phyloP scores from a whole-genome alignment of 1,284 basidiomycete genomes.

The Cutaneotrichosporon dermatis region DNA sequence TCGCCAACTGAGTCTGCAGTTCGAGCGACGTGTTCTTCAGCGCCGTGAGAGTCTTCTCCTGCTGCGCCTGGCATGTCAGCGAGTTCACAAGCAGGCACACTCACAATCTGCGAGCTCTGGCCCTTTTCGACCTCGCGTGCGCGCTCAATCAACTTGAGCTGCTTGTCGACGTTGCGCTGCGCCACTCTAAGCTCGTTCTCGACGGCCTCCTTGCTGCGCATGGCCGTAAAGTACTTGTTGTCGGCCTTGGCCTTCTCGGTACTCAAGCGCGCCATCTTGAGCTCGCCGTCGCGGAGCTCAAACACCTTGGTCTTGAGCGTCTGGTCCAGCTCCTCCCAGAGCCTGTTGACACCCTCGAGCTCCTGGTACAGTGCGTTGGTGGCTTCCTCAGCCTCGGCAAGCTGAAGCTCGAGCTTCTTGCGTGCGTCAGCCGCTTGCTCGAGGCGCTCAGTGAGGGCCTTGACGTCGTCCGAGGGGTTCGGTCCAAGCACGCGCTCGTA shows the following conservation, averaged over 20 bases:
- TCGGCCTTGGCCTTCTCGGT: constrained; percentile 88
- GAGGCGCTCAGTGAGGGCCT: constrained; percentile 56
- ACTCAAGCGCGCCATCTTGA: constrained; percentile 60
- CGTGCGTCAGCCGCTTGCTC: constrained; percentile 62
- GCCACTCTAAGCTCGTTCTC: constrained; percentile 71
- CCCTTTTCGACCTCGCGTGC: constrained; percentile 63
- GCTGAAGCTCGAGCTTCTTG: constrained; percentile 53
- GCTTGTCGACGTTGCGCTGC: constrained; percentile 66
- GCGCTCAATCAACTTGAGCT: constrained; percentile 68
- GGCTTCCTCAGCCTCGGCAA: constrained; percentile 51
- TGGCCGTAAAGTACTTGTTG: constrained; percentile 87
- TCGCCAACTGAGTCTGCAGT: constrained; percentile 50
- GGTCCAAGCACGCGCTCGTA: constrained; percentile 64
- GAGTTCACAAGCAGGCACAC: constrained; percentile 22
- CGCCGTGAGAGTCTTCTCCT: constrained; percentile 53
- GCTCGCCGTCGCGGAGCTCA: constrained; percentile 71
- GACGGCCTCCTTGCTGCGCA: constrained; percentile 81
- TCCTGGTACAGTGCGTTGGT: constrained; percentile 78
- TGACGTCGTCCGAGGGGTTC: constrained; percentile 52
- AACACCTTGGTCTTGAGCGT: constrained; percentile 80
- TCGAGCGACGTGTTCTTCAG: constrained; percentile 51
- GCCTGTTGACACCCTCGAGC: constrained; percentile 75
- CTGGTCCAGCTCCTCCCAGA: constrained; percentile 81
- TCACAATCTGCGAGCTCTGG: constrained; percentile 58
- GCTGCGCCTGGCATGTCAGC: constrained; percentile 50